Evolutionary conservation across 1,139 yeast genomes (phyloP), one percentile per base, ranked within the genome.

Genomic region (Nakaseomyces nivariensis): DNA sequence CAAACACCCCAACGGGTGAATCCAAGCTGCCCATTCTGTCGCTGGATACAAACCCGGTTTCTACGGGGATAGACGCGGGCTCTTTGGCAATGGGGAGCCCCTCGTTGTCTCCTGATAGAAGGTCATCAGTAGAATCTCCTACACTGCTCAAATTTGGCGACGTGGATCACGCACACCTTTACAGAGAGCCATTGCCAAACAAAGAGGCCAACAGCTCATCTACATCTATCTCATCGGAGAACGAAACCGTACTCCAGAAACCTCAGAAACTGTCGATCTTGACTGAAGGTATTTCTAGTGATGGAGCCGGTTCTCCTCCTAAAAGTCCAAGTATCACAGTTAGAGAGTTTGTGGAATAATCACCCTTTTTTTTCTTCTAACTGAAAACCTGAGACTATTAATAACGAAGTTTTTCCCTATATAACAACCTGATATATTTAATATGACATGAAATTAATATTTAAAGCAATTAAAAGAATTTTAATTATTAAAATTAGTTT

Each of bases 131-230:
- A 29, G 62, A 55, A 27, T 62, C 67, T 0, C 68, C 68, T 7
- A 64, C 68, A 1, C 50, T 61, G 49, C 45, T 64, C 43, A 60
- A 52, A 48, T 58, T 63, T 49, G 54, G 55, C 22, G 54, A 55
- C 17, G 59, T 59, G 43, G 54, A 58, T 7, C 55, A 60, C 49
- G 47, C 55, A 34, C 60, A 60, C 48, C 57, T 54, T 43, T 64
- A 64, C 48, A 54, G 58, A 51, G 68, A 64, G 45, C 67, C 67
- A 5, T 48, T 60, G 42, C 68, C 68, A 9, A 54, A 53, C 38
- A 33, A 25, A 22, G 38, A 34, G 10, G 29, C 37, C 27, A 34
- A 25, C 6, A 34, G 24, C 33, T 40, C 45, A 11, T 40, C 45
- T 22, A 46, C 45, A 4, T 46, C 48, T 7, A 40, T 37, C 8